Evolutionary conservation across 2,329 filamentous ascomycete species (phyloP), one percentile per base, ranked within the genome.

Genomic region (Didymella pinodella): DNA sequence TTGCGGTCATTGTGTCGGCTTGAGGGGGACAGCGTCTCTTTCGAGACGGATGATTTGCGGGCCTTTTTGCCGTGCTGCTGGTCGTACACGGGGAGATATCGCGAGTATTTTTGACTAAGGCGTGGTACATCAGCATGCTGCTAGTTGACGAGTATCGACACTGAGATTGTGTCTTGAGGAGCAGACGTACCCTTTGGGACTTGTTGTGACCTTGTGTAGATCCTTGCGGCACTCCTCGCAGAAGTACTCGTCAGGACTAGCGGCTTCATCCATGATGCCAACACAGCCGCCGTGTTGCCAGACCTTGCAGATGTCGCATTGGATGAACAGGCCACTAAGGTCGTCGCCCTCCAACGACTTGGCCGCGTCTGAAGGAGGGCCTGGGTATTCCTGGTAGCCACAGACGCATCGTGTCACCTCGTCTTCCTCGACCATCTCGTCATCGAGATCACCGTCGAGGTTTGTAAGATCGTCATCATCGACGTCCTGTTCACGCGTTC

Each of bases 201-300:
- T 91, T 54, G 84, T 87, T 70, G 88, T 89, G 64, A 97, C 89
- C 74, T 88, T 92, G 82, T 99, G 95, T 51, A 96, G 84, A 75
- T 97, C 93, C 75, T 93, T 93, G 66, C 91, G 89, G 80, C 95
- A 99, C 77, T 92, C 86, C 80, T 99, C 95, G 80, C 95, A 99
- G 75, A 95, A 99, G 81, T 99, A 99, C 78, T 98, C 93, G 54
- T 98, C 94, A 10, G 95, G 95, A 65, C 92, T 94, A 76, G 90
- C 89, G 67, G 91, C 90, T 78, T 97, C 94, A 67, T 95, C 95
- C 81, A 96, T 93, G 72, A 99, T 97, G 61, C 95, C 94, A 59
- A 99, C 94, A 74, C 95, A 99, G 61, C 93, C 94, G 71, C 95
- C 95, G 76, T 99, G 95, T 77, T 99, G 95, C 95, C 94, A 99